A percentile compares a stretch with the other conserved stretches of the same genome.
phyloP scores from a whole-genome alignment of 2,329 filamentous ascomycete genomes.

The Exophiala phaeomuriformis region DNA sequence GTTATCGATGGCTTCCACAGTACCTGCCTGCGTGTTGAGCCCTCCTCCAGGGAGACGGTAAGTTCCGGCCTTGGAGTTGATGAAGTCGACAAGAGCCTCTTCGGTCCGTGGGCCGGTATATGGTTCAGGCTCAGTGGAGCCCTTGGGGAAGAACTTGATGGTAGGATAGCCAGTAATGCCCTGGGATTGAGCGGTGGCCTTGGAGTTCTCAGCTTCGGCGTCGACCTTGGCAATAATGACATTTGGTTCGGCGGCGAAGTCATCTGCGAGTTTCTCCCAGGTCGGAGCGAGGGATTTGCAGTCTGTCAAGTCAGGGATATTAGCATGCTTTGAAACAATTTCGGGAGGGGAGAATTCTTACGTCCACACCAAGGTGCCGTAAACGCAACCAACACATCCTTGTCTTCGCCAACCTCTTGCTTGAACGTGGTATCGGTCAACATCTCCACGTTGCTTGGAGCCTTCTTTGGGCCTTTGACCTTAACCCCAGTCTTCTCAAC shows the following conservation, averaged over 20 bases:
- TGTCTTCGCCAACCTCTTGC: constrained; percentile 69
- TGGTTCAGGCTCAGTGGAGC: constrained; percentile 60
- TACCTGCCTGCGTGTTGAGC: constrained; percentile 71
- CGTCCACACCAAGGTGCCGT: constrained; percentile 98
- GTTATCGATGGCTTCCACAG: constrained; percentile 67
- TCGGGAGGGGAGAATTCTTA: constrained; percentile 45
- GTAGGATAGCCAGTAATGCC: constrained; percentile 85
- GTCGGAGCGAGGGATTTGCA: constrained; percentile 89
- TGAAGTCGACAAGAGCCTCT: constrained; percentile 65
- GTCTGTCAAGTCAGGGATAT: constrained; percentile 50
- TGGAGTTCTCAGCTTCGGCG: constrained; percentile 79
- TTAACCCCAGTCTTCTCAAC: constrained; percentile 79
- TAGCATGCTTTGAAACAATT: not conserved
- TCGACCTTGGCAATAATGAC: constrained; percentile 94
- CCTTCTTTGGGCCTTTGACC: constrained; percentile 63
- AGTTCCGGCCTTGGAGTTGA: constrained; percentile 85
- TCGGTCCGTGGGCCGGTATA: constrained; percentile 75
- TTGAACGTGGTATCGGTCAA: constrained; percentile 75
- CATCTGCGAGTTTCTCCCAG: constrained; percentile 79
- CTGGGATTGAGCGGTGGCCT: constrained; percentile 66
- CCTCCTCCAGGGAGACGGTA: constrained; percentile 75
- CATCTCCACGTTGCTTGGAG: constrained; percentile 68
- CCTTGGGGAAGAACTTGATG: constrained; percentile 94
- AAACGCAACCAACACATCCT: constrained; percentile 90
- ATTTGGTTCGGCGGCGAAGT: constrained; percentile 68